Conservation (phyloP, 495 filamentous ascomycete genomes). For the Penicillium cataractarum region DNA sequence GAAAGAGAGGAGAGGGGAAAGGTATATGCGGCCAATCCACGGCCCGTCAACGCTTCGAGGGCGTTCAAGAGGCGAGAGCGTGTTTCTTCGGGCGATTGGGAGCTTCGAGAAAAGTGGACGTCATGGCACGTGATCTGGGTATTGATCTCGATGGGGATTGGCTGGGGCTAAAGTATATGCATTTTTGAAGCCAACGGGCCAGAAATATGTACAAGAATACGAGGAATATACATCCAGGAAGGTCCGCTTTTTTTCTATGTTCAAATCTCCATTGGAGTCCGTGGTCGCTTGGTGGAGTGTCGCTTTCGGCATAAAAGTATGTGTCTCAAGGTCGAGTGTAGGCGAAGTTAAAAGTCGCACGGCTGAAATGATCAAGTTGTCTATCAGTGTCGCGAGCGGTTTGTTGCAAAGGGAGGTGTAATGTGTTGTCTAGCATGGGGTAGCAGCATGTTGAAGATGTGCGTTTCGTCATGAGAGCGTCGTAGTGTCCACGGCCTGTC, state of each 20-base stretch:
- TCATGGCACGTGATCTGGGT: conserved; percentile 30
- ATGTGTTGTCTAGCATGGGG: neutral
- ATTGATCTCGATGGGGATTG: neutral
- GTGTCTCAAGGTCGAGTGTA: neutral
- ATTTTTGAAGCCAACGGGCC: neutral
- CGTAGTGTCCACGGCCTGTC: neutral
- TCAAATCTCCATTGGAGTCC: neutral
- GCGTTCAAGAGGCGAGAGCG: conserved; percentile 10
- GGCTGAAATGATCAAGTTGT: neutral
- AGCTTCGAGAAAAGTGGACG: conserved; percentile 20
- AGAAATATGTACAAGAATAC: conserved; percentile 11
- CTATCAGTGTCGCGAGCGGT: conserved; percentile 6
- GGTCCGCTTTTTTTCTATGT: neutral
- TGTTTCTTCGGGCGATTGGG: neutral
- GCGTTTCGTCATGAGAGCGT: conserved; percentile 6
- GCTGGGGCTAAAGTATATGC: neutral
- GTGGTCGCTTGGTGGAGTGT: neutral
- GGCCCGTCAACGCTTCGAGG: conserved; percentile 9
- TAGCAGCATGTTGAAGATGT: neutral
- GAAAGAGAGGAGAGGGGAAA: conserved; percentile 1
- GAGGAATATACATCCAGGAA: conserved; percentile 6
- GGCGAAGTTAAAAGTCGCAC: neutral
- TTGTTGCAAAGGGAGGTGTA: conserved; percentile 3
- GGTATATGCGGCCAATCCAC: conserved; percentile 5
- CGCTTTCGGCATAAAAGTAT: conserved; percentile 9